These are phyloP conservation scores for Filobasidium uniguttulatum DNA, from an alignment of 1,284 basidiomycete species.

Conservation along the genomic window DNA sequence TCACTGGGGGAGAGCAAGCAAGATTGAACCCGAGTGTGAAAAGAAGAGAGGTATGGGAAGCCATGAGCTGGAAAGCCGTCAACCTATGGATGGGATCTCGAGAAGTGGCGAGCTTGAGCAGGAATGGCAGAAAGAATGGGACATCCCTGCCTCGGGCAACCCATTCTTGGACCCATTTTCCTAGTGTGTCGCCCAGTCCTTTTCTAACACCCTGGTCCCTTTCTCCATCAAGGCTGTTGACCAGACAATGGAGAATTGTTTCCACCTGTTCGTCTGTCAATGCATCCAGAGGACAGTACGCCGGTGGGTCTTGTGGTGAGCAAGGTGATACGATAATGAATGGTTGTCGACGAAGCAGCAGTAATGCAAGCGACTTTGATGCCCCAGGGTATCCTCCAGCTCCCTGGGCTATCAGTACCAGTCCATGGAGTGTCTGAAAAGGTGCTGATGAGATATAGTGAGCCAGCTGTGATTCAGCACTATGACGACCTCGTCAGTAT, in stretches of 20 bases:
- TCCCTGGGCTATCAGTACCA: constrained; percentile 6
- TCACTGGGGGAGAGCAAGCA: neutral
- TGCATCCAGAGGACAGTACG: constrained; percentile 1
- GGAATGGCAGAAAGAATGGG: neutral
- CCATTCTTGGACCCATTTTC: constrained; percentile 7
- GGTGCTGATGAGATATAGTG: neutral
- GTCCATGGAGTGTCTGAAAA: constrained; percentile 1
- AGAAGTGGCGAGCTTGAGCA: constrained; percentile 2
- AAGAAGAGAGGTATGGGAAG: constrained; percentile 1
- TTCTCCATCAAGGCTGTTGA: constrained; percentile 2
- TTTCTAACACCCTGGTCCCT: constrained; percentile 6
- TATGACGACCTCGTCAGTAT: neutral
- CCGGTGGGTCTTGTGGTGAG: neutral
- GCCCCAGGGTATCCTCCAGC: constrained; percentile 2
- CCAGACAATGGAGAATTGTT: neutral
- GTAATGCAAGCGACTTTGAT: neutral
- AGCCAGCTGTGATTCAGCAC: neutral
- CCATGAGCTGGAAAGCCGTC: constrained; percentile 5
- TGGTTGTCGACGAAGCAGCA: constrained; percentile 2
- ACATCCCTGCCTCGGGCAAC: constrained; percentile 1
- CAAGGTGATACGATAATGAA: neutral
- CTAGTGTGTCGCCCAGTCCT: constrained; percentile 2
- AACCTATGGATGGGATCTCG: constrained; percentile 1
- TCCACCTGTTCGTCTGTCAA: constrained; percentile 3
- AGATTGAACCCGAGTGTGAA: neutral